Evolutionary conservation across 2,329 filamentous ascomycete species (phyloP), one percentile per base, ranked within the genome.

Genomic region (Fusarium verticillioides): DNA sequence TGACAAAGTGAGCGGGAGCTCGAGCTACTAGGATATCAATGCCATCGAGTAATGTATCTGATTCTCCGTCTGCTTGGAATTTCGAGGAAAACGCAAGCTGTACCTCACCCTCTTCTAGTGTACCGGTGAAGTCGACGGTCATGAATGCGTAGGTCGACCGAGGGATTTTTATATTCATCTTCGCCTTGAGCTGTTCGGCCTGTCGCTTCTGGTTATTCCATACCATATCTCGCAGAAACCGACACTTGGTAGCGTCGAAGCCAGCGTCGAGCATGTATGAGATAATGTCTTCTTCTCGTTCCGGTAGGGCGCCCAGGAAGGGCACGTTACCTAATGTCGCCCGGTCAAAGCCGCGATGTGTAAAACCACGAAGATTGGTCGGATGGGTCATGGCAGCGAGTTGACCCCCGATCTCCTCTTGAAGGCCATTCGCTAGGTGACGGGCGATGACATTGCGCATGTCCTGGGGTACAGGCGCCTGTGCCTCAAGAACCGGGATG

Each of bases 31-130:
- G 83, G 0, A 94, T 82, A 19, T 94, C 88, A 21, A 86, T 83
- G 1, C 85, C 85, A 42, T 90, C 83, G 2, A 94, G 79, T 10
- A 87, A 78, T 0, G 86, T 87, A 44, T 88, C 89, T 0, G 83
- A 86, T 40, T 88, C 87, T 0, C 86, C 86, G 3, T 87, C 87
- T 0, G 82, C 80, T 3, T 88, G 84, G 68, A 94, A 92, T n/a
- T 87, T 86, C n/a, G 83, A 84, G 0, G 92, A 93, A 70, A 95
- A 94, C 1, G 88, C 86, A 0, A 95, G 76, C 42, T 93, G 91
- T 0, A 95, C 85, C 73, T 95, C 90, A 2, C 88, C 88, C 43
- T 92, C 90, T 56, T 87, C 81, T 1, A 96, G 79, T 0, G 88
- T 82, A 0, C 86, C 87, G 1, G 82, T 82, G 30, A 93, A 93